phyloP scores from a whole-genome alignment of 179 eudicot species.

The Patellifolia procumbens region DNA sequence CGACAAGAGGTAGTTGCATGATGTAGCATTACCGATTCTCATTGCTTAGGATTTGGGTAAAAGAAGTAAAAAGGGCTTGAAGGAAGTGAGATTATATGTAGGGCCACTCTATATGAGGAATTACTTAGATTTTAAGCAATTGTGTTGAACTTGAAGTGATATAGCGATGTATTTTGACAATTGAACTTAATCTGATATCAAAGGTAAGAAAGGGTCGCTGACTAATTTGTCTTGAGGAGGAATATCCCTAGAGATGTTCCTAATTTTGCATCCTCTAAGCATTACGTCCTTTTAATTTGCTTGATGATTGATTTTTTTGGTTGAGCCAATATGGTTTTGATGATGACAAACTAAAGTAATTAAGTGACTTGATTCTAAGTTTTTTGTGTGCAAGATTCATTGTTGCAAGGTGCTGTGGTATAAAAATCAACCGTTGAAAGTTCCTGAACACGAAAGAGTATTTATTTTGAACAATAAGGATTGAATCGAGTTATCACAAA shows the following conservation, averaged over 20 bases:
- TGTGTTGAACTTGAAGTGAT: background rate
- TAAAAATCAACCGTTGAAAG: too few species aligned
- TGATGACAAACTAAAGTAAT: too few species aligned
- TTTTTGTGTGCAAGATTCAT: too few species aligned
- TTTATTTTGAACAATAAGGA: too few species aligned
- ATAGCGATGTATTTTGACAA: too few species aligned
- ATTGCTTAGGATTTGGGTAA: background rate
- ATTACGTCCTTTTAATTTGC: background rate
- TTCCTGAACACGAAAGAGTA: too few species aligned
- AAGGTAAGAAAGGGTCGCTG: background rate
- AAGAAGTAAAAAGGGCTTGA: background rate
- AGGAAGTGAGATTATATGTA: background rate
- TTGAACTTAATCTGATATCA: too few species aligned
- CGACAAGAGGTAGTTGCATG: background rate
- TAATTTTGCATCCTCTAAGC: background rate
- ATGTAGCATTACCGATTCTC: background rate
- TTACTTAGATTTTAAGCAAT: background rate
- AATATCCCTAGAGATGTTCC: background rate
- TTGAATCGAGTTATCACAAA: too few species aligned
- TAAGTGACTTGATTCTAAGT: background rate
- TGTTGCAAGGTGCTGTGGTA: too few species aligned
- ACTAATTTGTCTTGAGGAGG: background rate
- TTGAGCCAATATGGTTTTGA: too few species aligned
- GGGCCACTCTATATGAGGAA: background rate
- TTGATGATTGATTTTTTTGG: too few species aligned